A percentile compares a stretch with the other conserved stretches of the same genome.
These are phyloP conservation scores for Fusarium brevicatenulatum DNA, from an alignment of 2,329 filamentous ascomycete species.

Conservation along the genomic window DNA sequence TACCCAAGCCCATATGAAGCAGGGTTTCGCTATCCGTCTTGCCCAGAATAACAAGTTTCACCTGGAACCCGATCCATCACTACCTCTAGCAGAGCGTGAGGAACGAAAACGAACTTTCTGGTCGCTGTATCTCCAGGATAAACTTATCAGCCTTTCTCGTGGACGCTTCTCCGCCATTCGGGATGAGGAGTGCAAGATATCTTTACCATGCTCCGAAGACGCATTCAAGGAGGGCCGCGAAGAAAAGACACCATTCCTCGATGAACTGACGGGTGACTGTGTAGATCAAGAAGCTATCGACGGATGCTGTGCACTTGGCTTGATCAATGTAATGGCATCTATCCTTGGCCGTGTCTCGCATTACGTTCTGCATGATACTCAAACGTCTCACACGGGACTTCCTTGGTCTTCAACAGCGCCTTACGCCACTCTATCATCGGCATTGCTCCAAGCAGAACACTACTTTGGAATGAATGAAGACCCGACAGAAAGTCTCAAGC, in stretches of 20 bases:
- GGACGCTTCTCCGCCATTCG: conserved; percentile 11
- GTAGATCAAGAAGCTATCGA: conserved; percentile 12
- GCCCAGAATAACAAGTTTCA: conserved; percentile 15
- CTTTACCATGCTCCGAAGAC: conserved; percentile 2
- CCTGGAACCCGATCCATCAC: not conserved
- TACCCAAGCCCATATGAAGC: conserved; percentile 21
- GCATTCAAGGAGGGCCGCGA: not conserved
- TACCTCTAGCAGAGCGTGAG: not conserved
- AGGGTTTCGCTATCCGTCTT: conserved; percentile 6
- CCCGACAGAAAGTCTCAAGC: not conserved
- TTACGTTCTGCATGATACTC: not conserved
- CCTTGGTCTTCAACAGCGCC: conserved; percentile 5
- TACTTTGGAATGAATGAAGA: conserved; percentile 14
- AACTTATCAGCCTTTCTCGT: conserved; percentile 8
- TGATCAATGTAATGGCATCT: conserved; percentile 8
- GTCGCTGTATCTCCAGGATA: conserved; percentile 6
- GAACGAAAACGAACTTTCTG: conserved; percentile 7
- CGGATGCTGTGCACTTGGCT: not conserved
- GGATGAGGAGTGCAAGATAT: conserved; percentile 7
- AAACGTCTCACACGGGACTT: not conserved
- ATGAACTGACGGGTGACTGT: not conserved
- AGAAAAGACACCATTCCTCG: not conserved
- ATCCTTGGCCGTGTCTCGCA: conserved; percentile 9
- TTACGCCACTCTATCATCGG: not conserved
- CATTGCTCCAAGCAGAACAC: conserved; percentile 4